These are phyloP conservation scores for Fusarium torreyae DNA, from an alignment of 2,329 filamentous ascomycete genomes.

Conservation along the genomic window DNA sequence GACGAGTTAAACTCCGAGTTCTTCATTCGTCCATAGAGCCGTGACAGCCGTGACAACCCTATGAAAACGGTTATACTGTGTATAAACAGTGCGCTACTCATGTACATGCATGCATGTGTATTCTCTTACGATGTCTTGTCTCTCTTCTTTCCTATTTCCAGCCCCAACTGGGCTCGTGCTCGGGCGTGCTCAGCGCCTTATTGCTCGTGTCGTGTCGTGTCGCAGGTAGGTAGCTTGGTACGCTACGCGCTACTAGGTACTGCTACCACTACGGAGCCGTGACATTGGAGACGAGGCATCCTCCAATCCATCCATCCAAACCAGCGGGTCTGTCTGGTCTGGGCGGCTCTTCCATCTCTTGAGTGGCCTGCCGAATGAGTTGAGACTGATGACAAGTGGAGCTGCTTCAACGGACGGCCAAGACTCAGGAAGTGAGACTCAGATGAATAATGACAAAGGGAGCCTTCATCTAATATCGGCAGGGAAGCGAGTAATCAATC, in stretches of 20 bases:
- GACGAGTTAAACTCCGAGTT: background rate
- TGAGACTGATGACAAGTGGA: constrained; percentile 37
- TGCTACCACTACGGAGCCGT: constrained; percentile 29
- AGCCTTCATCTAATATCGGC: constrained; percentile 37
- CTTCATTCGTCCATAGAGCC: constrained; percentile 14
- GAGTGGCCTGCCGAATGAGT: constrained; percentile 19
- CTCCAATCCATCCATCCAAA: constrained; percentile 14
- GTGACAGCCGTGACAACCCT: too few species aligned
- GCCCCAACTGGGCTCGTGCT: constrained; percentile 35
- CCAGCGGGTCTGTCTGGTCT: constrained; percentile 36
- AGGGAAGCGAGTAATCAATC: constrained; percentile 32
- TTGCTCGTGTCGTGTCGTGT: constrained; percentile 10
- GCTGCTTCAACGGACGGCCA: constrained; percentile 18
- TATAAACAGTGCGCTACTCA: constrained; percentile 29
- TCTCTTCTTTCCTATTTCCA: constrained; percentile 8
- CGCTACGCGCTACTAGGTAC: constrained; percentile 15
- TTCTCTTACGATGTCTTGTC: constrained; percentile 31
- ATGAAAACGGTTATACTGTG: constrained; percentile 17
- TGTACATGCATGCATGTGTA: constrained; percentile 19
- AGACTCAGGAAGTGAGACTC: constrained; percentile 21
- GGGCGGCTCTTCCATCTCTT: constrained; percentile 28
- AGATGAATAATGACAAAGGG: constrained; percentile 6
- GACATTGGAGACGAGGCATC: constrained; percentile 39
- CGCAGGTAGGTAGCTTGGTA: constrained; percentile 18
- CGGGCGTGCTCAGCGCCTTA: constrained; percentile 25